These are phyloP conservation scores for Boeremia exigua DNA, from an alignment of 2,329 filamentous ascomycete species.

Conservation along the genomic window DNA sequence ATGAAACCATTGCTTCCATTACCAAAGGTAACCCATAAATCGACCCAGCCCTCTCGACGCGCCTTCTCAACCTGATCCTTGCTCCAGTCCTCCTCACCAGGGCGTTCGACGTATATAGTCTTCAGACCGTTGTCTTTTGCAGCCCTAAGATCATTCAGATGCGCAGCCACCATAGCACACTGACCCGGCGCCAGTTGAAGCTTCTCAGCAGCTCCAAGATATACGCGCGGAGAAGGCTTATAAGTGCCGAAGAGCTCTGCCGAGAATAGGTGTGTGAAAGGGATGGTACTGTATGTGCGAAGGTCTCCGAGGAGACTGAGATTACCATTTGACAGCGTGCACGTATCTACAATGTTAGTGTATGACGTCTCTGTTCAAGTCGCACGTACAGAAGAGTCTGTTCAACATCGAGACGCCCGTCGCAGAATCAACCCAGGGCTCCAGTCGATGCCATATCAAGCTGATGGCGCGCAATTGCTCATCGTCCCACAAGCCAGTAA, in stretches of 20 bases:
- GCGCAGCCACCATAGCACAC: conserved; percentile 79
- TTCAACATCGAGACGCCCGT: conserved; percentile 64
- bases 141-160: conserved; percentile 71
- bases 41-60: conserved; percentile 66
- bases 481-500: conserved; percentile 64
- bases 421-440: conserved; percentile 71
- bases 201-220: conserved; percentile 68
- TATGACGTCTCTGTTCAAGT: not conserved
- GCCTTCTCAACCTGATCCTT: conserved; percentile 58
- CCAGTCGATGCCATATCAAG: conserved; percentile 73
- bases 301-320: conserved; percentile 70
- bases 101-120: conserved; percentile 76
- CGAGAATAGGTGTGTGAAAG: conserved; percentile 68
- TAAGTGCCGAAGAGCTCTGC: conserved; percentile 76
- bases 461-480: conserved; percentile 53
- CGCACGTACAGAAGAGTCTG: conserved; percentile 51
- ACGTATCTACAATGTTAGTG: conserved; percentile 51
- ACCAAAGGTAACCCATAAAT: conserved; percentile 56
- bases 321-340: conserved; percentile 80
- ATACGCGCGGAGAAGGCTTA: conserved; percentile 73
- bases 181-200: conserved; percentile 64
- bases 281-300: conserved; percentile 62
- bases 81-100: conserved; percentile 68
- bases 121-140: conserved; percentile 69
- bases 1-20: conserved; percentile 58